Conservation (phyloP, 2,329 filamentous ascomycete genomes). For the Colletotrichum simmondsii region DNA sequence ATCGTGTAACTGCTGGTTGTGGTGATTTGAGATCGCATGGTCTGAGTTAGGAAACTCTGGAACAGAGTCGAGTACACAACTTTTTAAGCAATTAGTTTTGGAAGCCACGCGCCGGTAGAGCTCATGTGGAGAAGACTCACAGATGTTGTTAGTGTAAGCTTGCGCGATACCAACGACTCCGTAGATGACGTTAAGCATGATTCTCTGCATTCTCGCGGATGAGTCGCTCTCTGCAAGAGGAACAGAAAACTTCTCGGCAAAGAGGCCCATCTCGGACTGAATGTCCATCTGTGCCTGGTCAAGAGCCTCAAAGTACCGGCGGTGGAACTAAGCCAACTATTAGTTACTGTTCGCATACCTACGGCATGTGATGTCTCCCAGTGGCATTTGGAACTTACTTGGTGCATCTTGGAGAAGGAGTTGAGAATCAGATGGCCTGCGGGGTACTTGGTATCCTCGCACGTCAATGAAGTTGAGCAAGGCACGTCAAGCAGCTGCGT, state of each 20-base stretch:
- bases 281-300: constrained; percentile 3
- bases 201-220: background rate
- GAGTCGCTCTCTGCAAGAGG: background rate
- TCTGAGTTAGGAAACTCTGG: background rate
- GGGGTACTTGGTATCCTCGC: constrained; percentile 8
- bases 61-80: background rate
- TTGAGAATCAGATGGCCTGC: constrained; percentile 20
- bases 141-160: constrained; percentile 11
- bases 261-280: constrained; percentile 2
- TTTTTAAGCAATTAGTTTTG: background rate
- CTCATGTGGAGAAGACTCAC: too few relatives aligned
- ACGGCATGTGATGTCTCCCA: background rate
- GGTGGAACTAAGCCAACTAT: background rate
- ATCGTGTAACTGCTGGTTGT: constrained; percentile 5
- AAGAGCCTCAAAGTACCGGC: constrained; percentile 16
- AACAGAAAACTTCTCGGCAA: constrained; percentile 9
- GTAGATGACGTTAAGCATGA: constrained; percentile 10
- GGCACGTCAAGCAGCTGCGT: constrained; percentile 14
- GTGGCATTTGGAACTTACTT: background rate
- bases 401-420: constrained; percentile 22
- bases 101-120: too few relatives aligned
- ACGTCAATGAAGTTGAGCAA: background rate
- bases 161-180: constrained; percentile 4
- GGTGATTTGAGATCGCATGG: constrained; percentile 1
- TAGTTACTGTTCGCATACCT: background rate